Percentiles rank a stretch among this genome's conserved stretches.
Conservation (phyloP, 768 basidiomycete species). For the Kwoniella dejecticola region DNA sequence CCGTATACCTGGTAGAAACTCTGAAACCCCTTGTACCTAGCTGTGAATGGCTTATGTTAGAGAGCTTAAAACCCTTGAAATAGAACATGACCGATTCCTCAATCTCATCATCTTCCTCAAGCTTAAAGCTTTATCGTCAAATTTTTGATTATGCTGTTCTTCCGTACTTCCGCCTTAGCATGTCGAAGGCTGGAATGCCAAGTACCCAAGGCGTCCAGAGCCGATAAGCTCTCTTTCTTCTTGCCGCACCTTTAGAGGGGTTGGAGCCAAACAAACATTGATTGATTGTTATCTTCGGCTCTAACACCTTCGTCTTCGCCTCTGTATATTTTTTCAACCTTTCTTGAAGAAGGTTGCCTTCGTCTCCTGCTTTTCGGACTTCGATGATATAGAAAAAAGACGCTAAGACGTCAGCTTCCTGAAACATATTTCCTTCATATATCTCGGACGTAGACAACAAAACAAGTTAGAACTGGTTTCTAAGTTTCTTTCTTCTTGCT, state of each 20-base stretch:
- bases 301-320: not conserved
- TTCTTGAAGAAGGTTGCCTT: not conserved
- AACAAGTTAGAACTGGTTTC: constrained; percentile 2
- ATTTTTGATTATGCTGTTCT: too few relatives aligned
- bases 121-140: too few relatives aligned
- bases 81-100: constrained; percentile 7
- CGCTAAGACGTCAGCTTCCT: constrained; percentile 6
- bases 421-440: not conserved
- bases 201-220: not conserved
- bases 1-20: too few relatives aligned
- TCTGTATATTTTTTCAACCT: not conserved
- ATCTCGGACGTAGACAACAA: not conserved
- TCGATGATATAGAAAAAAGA: not conserved
- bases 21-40: not conserved
- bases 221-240: not conserved
- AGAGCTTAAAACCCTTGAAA: constrained; percentile 1
- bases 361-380: not conserved
- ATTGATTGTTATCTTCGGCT: not conserved
- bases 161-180: too few relatives aligned
- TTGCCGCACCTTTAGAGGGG: not conserved
- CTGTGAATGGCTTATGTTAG: constrained; percentile 2
- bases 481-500: too few relatives aligned
- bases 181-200: not conserved
- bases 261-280: constrained; percentile 7
- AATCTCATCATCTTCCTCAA: not conserved